Percentiles rank a stretch among this genome's conserved stretches.
Conservation (phyloP, 306 rosid species). For the Comarum palustre region DNA sequence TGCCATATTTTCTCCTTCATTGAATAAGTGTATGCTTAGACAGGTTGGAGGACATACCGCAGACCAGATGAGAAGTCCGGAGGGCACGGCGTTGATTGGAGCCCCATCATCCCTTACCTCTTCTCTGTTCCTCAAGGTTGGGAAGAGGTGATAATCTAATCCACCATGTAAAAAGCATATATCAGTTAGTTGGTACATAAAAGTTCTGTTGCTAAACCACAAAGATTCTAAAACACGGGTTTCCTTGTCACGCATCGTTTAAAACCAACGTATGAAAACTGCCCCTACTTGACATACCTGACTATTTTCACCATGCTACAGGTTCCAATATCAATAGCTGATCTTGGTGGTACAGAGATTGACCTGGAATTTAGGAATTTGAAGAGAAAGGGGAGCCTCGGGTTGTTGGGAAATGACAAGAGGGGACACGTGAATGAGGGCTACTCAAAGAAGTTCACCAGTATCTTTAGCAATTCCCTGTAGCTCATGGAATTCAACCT, state of each 20-base stretch:
- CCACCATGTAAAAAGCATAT: not conserved
- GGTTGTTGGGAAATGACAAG: too few species aligned
- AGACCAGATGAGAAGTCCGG: constrained; percentile 99
- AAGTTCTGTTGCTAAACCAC: not conserved
- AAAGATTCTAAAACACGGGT: not conserved
- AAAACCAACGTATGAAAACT: too few species aligned
- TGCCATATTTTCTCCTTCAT: constrained; percentile 29
- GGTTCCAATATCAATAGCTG: constrained; percentile 98
- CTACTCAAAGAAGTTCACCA: too few species aligned
- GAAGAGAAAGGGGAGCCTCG: too few species aligned
- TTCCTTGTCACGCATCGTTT: not conserved
- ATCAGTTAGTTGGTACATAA: not conserved
- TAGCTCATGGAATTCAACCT: constrained; percentile 8
- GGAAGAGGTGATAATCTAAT: constrained; percentile 67
- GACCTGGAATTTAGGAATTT: constrained; percentile 87
- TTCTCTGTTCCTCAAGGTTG: constrained; percentile 86
- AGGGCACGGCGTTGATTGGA: constrained; percentile 99
- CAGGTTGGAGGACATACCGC: constrained; percentile 99
- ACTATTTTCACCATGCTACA: constrained; percentile 33
- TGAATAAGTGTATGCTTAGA: constrained; percentile 60
- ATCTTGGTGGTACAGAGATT: constrained; percentile 98
- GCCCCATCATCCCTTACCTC: constrained; percentile 89
- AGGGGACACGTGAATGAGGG: too few species aligned
- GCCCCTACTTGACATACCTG: not conserved
- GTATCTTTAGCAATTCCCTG: constrained; percentile 18